phyloP scores from a whole-genome alignment of 805 yeast species.

The Saccharomyces kudriavzevii region DNA sequence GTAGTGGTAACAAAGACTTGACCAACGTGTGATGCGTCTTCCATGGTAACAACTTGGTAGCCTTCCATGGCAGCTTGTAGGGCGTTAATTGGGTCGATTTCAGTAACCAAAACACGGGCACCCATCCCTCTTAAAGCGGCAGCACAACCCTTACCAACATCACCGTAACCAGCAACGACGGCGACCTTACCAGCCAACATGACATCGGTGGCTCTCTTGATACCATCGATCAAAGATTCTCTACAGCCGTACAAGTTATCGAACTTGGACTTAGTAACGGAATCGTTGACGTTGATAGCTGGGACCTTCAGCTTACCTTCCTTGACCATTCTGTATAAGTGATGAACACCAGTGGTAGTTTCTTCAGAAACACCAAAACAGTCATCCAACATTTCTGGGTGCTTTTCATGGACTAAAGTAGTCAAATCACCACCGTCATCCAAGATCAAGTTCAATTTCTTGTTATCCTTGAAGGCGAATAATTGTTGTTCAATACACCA shows the following conservation, averaged over 20 bases:
- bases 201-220: slow-evolving; percentile 98
- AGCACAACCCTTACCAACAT: slow-evolving; percentile 99
- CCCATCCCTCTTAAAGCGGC: slow-evolving; percentile 98
- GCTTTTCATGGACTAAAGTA: slow-evolving; percentile 89
- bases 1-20: slow-evolving; percentile 99
- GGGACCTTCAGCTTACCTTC: slow-evolving; percentile 90
- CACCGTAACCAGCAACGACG: slow-evolving; percentile 99
- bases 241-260: slow-evolving; percentile 99
- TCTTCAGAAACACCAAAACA: slow-evolving; percentile 97
- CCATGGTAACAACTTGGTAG: slow-evolving; percentile 93
- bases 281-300: slow-evolving; percentile 97
- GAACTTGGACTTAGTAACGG: slow-evolving; percentile 97
- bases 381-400: slow-evolving; percentile 93
- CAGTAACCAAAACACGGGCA: slow-evolving; percentile 95
- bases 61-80: slow-evolving; percentile 99
- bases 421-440: slow-evolving; percentile 99
- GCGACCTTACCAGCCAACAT: slow-evolving; percentile 99
- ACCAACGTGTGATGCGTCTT: slow-evolving; percentile 84
- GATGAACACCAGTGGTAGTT: slow-evolving; percentile 99
- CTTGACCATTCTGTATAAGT: slow-evolving; percentile 90
- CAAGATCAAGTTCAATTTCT: slow-evolving; percentile 90
- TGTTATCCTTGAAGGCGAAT: slow-evolving; percentile 92
- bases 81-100: slow-evolving; percentile 97
- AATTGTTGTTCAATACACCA: slow-evolving; percentile 99
- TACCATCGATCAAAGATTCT: slow-evolving; percentile 97